Base-by-base conservation (phyloP, 768 basidiomycete genomes). In the Russula ochroleuca region DNA sequence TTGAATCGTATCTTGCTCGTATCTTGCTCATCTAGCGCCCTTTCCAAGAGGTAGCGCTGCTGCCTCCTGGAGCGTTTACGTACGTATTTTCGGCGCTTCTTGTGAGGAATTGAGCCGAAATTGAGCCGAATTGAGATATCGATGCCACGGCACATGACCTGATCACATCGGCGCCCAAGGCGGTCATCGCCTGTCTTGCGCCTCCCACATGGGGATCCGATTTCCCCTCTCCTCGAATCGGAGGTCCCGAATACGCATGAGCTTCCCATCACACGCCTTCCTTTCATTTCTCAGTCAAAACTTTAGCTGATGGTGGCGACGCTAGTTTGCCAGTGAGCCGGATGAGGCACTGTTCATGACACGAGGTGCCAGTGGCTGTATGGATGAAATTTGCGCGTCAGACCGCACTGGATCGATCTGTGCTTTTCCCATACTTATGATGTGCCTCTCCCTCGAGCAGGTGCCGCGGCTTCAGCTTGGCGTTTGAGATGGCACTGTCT, bases 1-100 rank as follows among this genome's bases (percentile, higher is more conserved):
- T 9, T 40, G 55, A 57, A 57, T 33, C 55, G 31, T 43, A 57
- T 57, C n/a, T n/a, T n/a, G n/a, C n/a, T n/a, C n/a, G n/a, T n/a
- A n/a, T n/a, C n/a, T n/a, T n/a, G n/a, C n/a, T n/a, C n/a, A n/a
- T n/a, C 55, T 56, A 8, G n/a, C 43, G 10, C 43, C 10, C 10
- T 35, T 35, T 35, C 35, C 43, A n/a, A 43, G 6, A 7, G 41
- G 17, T 6, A 17, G 41, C 0, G 43, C 19, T 21, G 21, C 45
- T 47, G 21, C 6, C 45, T 21, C 45, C n/a, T 45, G 8, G 3
- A 17, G 41, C 19, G 8, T n/a, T 19, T 19, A 43, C 41, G 19
- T 41, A 5, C 15, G 40, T n/a, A n/a, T n/a, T 43, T 43, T 17
- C 45, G 43, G 40, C 43, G 43, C n/a, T 45, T 45, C n/a, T 45